phyloP scores from a whole-genome alignment of 495 filamentous ascomycete genomes.

The Copromyces sp. region DNA sequence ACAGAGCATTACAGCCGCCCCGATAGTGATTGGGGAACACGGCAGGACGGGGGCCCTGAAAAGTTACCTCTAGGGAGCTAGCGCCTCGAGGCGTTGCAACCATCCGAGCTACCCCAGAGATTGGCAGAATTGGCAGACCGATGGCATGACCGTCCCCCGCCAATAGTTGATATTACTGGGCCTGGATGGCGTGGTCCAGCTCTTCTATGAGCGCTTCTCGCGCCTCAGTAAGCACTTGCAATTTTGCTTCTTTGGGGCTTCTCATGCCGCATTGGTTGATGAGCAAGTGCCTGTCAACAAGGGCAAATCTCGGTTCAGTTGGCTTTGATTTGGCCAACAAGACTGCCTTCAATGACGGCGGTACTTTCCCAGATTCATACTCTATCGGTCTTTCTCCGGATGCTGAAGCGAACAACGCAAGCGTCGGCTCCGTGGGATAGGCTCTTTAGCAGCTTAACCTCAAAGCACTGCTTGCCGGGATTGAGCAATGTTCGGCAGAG shows the following conservation, averaged over 20 bases:
- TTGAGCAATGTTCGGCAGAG: background rate
- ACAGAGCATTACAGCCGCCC: background rate
- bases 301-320: background rate
- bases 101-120: background rate
- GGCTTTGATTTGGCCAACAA: background rate
- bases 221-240: background rate
- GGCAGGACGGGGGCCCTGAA: background rate
- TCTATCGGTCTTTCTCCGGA: background rate
- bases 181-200: background rate
- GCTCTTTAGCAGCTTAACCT: background rate
- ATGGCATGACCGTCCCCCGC: background rate
- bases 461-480: background rate
- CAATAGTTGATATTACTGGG: background rate
- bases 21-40: background rate
- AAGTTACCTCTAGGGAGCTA: background rate
- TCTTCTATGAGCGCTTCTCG: background rate
- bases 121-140: background rate
- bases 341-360: background rate
- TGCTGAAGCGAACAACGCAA: background rate
- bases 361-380: background rate
- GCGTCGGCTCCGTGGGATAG: background rate
- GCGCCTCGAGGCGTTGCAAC: background rate
- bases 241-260: background rate
- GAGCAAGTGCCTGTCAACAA: background rate
- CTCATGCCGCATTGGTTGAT: background rate